Base-by-base conservation (phyloP, 352 stramenopile species). In the Globisporangium ultimum region DNA sequence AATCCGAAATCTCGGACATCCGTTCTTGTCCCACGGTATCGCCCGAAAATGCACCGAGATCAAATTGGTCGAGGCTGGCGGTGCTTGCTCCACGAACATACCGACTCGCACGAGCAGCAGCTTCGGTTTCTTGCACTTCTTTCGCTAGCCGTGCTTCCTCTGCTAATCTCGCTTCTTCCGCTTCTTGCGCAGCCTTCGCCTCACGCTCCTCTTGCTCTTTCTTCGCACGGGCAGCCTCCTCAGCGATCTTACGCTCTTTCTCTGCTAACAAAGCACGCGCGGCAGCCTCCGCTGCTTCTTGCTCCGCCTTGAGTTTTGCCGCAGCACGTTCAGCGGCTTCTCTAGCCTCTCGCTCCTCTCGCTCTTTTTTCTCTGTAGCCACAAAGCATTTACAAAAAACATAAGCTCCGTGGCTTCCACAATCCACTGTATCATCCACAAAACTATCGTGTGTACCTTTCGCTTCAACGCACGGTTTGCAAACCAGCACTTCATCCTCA, bases 11-110 rank as follows among this genome's bases (percentile, higher is more conserved):
- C 52, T 88, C 79, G 0, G 84, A 93, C 20, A 85, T 66, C 4
- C 84, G 84, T 24, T 84, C 68, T 50, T 78, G 70, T 9, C 58
- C 64, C 0, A 79, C 70, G 11, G 68, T 54, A 36, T 36, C 28
- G 28, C 28, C 28, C 13, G 70, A 58, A 11, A 66, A 72, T 9
- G 81, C 71, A 24, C 72, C 77, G 28, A 91, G 70, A 68, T 93
- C 84, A 59, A 91, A 90, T 57, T 93, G 61, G 43, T 88, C 84
- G 1, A 93, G 67, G 47, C 66, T 77, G 11, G 68, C 65, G 4
- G 60, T 72, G 60, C 69, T 83, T 5, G 60, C 74, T 21, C 63
- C 61, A 43, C 74, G 60, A 13, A 48, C 64, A 47, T 48, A 67
- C 48, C 40, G 61, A 17, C 47, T 64, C 55, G 64, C 66, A 56